Evolutionary conservation across 2,329 filamentous ascomycete species (phyloP).

Genomic region (Ceratocystiopsis minuta): DNA sequence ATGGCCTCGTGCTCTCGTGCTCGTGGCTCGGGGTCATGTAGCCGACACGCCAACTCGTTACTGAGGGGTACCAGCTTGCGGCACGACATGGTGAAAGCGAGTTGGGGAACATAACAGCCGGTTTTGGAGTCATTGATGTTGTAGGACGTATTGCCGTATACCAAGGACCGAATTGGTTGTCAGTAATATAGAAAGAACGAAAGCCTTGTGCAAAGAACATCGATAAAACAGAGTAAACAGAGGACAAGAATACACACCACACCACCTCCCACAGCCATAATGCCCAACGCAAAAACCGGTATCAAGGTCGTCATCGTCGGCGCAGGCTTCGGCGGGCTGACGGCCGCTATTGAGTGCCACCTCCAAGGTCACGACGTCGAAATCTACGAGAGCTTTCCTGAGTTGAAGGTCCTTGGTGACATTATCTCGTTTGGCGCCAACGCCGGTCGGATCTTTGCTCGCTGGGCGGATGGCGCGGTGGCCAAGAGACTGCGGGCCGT

Average conservation of each 20-base stretch:
- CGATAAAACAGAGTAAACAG: background rate
- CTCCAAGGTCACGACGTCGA: constrained; percentile 40
- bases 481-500: constrained; percentile 27
- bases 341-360: constrained; percentile 44
- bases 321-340: constrained; percentile 42
- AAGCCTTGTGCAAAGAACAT: background rate
- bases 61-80: too few species aligned
- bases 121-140: too few species aligned
- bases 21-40: too few species aligned
- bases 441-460: constrained; percentile 39
- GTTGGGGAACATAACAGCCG: too few species aligned
- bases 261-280: background rate
- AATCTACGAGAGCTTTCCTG: constrained; percentile 39
- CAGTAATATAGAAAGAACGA: too few species aligned
- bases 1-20: too few species aligned
- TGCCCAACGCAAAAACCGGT: constrained; percentile 20
- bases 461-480: constrained; percentile 35
- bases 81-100: too few species aligned
- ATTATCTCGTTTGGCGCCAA: constrained; percentile 46
- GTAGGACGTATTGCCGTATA: too few species aligned
- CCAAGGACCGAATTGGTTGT: too few species aligned
- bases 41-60: too few species aligned
- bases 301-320: constrained; percentile 34
- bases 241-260: background rate
- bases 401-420: constrained; percentile 40